Conservation (phyloP, 352 stramenopile species). For the Paralagenidium karlingii region DNA sequence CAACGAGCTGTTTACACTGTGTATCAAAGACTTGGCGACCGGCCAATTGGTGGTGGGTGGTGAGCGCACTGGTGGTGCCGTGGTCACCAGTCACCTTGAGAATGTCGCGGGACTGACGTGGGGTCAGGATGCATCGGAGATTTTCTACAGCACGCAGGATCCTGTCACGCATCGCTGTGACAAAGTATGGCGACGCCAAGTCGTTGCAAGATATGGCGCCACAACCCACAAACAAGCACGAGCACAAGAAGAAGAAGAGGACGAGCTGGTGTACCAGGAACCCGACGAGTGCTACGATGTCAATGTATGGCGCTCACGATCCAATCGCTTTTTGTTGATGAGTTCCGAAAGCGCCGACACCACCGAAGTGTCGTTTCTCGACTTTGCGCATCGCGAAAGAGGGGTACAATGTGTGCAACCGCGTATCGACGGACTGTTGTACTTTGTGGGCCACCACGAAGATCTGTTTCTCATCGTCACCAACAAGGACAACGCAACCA, state of each 20-base stretch:
- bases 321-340: slow-evolving; percentile 89
- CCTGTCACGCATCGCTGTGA: slow-evolving; percentile 87
- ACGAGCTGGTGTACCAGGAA: slow-evolving; percentile 92
- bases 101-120: slow-evolving; percentile 86
- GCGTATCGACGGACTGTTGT: slow-evolving; percentile 57
- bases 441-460: slow-evolving; percentile 82
- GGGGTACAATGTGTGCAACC: slow-evolving; percentile 43
- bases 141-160: slow-evolving; percentile 93
- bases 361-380: slow-evolving; percentile 75
- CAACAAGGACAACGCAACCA: slow-evolving; percentile 88
- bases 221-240: slow-evolving; percentile 17
- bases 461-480: slow-evolving; percentile 89
- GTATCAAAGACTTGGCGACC: slow-evolving; percentile 78
- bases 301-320: slow-evolving; percentile 86
- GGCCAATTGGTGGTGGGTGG: slow-evolving; percentile 41
- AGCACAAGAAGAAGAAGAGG: slow-evolving; percentile 33
- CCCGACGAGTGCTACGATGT: slow-evolving; percentile 92
- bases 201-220: too few relatives aligned
- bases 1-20: slow-evolving; percentile 89
- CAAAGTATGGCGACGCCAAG: slow-evolving; percentile 86
- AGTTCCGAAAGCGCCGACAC: slow-evolving; percentile 84
- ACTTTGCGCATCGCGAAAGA: slow-evolving; percentile 33
- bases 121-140: slow-evolving; percentile 76
- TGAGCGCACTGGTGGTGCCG: too few relatives aligned
- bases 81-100: slow-evolving; percentile 63